These are phyloP conservation scores for Corinectria fuckeliana DNA, from an alignment of 2,329 filamentous ascomycete genomes.

Conservation along the genomic window DNA sequence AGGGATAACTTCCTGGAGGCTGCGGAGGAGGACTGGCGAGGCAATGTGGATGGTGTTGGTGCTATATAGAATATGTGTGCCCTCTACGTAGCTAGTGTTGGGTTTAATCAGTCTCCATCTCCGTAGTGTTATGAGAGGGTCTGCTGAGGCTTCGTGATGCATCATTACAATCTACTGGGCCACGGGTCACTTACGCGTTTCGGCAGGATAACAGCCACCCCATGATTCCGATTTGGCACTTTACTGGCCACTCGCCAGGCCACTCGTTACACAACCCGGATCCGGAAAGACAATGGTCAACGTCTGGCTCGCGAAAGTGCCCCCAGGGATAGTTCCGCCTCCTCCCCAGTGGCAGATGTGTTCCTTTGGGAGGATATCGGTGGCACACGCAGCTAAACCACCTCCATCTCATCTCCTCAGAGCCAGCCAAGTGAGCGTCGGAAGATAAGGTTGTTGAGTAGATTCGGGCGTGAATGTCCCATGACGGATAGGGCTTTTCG, in stretches of 20 bases:
- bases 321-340: conserved; percentile 18
- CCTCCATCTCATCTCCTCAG: conserved; percentile 25
- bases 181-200: conserved; percentile 29
- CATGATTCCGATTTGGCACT: conserved; percentile 37
- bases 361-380: conserved; percentile 17
- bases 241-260: conserved; percentile 22
- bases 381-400: conserved; percentile 40
- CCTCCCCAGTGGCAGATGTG: conserved; percentile 18
- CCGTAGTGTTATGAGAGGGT: background rate
- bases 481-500: conserved; percentile 2
- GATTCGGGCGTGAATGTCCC: conserved; percentile 15
- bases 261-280: conserved; percentile 19
- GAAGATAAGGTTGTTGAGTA: conserved; percentile 1
- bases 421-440: conserved; percentile 12
- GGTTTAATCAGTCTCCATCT: background rate
- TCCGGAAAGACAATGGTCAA: conserved; percentile 21
- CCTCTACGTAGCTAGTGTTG: conserved; percentile 34
- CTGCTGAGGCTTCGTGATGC: background rate
- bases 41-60: conserved; percentile 39
- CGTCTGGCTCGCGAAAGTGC: conserved; percentile 21
- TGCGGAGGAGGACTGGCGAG: conserved; percentile 21
- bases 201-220: conserved; percentile 41
- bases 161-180: too few species aligned
- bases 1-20: conserved; percentile 22
- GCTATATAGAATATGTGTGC: conserved; percentile 36